Evolutionary conservation across 1,284 basidiomycete genomes (phyloP).

Genomic region (Schizopora paradoxa): DNA sequence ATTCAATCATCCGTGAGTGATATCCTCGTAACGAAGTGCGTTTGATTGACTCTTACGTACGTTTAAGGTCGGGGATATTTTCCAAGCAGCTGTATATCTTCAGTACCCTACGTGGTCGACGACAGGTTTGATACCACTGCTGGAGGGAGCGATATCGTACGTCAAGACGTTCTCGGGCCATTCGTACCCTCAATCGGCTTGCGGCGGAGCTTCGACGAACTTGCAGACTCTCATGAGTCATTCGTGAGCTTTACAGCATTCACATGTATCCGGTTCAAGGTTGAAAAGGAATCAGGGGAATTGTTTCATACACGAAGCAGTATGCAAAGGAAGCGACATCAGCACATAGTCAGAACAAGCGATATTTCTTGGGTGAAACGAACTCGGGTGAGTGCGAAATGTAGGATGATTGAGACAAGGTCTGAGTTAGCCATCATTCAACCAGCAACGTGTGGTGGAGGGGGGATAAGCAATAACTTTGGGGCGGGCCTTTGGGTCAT

Average conservation of each 20-base stretch:
- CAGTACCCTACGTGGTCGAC: slow-evolving; percentile 33
- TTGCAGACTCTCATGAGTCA: slow-evolving; percentile 37
- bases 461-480: slow-evolving; percentile 39
- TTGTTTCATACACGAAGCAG: slow-evolving; percentile 34
- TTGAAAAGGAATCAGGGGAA: slow-evolving; percentile 24
- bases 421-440: no score
- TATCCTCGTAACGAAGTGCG: neutral
- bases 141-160: slow-evolving; percentile 30
- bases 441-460: slow-evolving; percentile 39
- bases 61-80: slow-evolving; percentile 32
- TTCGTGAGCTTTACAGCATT: slow-evolving; percentile 26
- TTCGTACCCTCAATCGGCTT: slow-evolving; percentile 42
- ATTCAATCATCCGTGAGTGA: slow-evolving; percentile 31
- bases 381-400: slow-evolving; percentile 34
- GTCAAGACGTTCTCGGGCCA: slow-evolving; percentile 38
- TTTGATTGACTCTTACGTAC: neutral
- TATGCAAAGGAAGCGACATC: slow-evolving; percentile 35
- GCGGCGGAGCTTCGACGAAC: slow-evolving; percentile 37
- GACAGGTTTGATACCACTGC: slow-evolving; percentile 30
- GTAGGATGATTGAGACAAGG: no score
- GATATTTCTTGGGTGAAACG: slow-evolving; percentile 40
- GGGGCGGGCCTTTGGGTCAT: slow-evolving; percentile 42
- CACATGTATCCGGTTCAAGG: neutral
- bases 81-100: slow-evolving; percentile 41
- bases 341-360: slow-evolving; percentile 32